Evolutionary conservation across 2,329 filamentous ascomycete species (phyloP), one percentile per base, ranked within the genome.

Genomic region (Aspergillus novoparasiticus): DNA sequence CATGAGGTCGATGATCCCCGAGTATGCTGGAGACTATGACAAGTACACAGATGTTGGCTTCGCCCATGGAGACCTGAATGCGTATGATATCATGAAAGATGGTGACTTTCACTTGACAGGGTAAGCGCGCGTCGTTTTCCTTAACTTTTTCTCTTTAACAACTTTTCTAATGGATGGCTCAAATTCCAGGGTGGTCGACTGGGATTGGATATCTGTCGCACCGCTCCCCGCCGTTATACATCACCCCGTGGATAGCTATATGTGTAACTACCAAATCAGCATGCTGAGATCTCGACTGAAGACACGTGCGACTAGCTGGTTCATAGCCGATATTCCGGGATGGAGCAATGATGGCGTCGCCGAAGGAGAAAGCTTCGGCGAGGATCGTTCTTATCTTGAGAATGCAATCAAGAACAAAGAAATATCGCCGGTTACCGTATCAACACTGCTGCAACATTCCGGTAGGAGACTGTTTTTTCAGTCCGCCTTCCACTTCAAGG

Each of bases 1-100:
- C n/a, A 69, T 68, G 61, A 61, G 62, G 23, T 68, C 67, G 28
- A 67, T 69, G 64, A 63, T 69, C 34, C 57, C 61, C 21, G 10
- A 62, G 10, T 66, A 68, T 56, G 51, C 66, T 32, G 61, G 60
- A 30, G 58, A 61, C 2, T 61, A 63, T 50, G 66, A 69, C 61
- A 39, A 55, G 43, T 59, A 62, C 57, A n/a, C 43, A 51, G 26
- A n/a, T 14, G n/a, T 68, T 34, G 65, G 66, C 21, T 64, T 69
- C 60, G 14, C 54, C n/a, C 63, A 67, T 36, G 59, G 62, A 14
- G 67, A 67, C 55, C 28, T 67, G 46, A 66, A 67, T 34, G 59
- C 66, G 1, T 26, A 63, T 45, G 66, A 67, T 28, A 62, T 69
- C 21, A 65, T 69, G 46, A 68, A 12, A 59, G 59, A n/a, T 30